phyloP scores from a whole-genome alignment of 352 stramenopile genomes.

The Phytopythium boreale region DNA sequence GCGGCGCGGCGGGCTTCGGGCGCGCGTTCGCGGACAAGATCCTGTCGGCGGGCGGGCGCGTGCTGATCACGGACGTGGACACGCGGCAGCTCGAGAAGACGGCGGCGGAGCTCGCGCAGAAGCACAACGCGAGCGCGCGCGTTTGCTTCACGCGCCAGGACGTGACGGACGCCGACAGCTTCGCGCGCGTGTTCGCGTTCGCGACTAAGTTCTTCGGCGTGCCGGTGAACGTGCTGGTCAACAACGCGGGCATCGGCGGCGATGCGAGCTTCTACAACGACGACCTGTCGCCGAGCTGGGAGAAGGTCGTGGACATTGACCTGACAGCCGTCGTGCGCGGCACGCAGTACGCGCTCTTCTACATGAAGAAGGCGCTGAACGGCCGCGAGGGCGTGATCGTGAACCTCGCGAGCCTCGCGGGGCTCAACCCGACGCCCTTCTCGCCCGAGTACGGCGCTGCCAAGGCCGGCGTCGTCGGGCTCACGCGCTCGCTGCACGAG shows the following conservation, averaged over 20 bases:
- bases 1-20: constrained; percentile 63
- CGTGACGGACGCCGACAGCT: constrained; percentile 61
- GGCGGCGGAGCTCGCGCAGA: constrained; percentile 46
- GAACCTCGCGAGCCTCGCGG: constrained; percentile 49
- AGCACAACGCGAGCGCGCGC: constrained; percentile 38
- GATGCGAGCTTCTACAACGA: constrained; percentile 49
- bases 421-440: constrained; percentile 35
- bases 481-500: constrained; percentile 43
- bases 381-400: constrained; percentile 41
- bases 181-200: constrained; percentile 55
- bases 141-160: constrained; percentile 65
- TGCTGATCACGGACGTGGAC: constrained; percentile 80
- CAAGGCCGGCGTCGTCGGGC: constrained; percentile 51
- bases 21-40: constrained; percentile 62
- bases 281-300: constrained; percentile 31
- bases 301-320: constrained; percentile 46
- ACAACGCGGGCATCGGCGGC: constrained; percentile 78
- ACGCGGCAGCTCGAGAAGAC: constrained; percentile 46
- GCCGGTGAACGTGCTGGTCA: constrained; percentile 70
- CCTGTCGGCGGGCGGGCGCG: constrained; percentile 41
- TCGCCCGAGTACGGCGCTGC: constrained; percentile 45
- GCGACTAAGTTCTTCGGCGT: constrained; percentile 52
- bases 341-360: constrained; percentile 39
- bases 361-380: constrained; percentile 33
- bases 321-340: constrained; percentile 46